Base-by-base conservation (phyloP, 345 rosid genomes). In the Eucalyptus shirleyi region DNA sequence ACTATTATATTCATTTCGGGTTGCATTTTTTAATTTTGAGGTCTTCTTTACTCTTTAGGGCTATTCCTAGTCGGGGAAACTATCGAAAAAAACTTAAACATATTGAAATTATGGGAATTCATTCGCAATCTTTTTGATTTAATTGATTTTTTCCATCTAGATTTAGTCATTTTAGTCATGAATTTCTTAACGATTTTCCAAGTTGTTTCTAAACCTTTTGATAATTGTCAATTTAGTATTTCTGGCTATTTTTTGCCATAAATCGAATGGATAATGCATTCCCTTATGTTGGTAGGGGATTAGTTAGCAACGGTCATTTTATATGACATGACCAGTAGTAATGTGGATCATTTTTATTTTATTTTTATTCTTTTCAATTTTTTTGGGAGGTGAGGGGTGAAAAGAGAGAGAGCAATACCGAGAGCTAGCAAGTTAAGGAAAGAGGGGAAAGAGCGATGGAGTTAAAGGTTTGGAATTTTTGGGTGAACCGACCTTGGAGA, bases 301-400 rank as follows among this genome's bases (percentile, higher is more conserved):
- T 56, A 32, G 24, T 69, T 32, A 34, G 44, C 13, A 18, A 3
- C 2, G 0, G 2, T 18, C 13, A 23, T 34, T 11, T 9, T 9
- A 72, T 16, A 10, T 69, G 1, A 13, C 23, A 69, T 1, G 2
- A 9, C 0, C 8, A 34, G 0, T 0, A 5, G 7, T 34, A 2
- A 72, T 1, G 7, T 69, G 4, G 13, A 18, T 17, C 1, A 34
- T 34, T 69, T 17, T 34, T 4, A 4, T 65, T n/a, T 28, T 50
- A 49, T 65, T 23, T 56, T 21, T 56, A 9, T 21, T 56, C 13
- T 56, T 56, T 56, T 56, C 0, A 24, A 56, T 56, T 56, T 24
- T 56, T 24, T 1, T 56, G 14, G 62, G 60, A n/a, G 62, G 62
- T 9, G 62, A 56, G 62, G 62, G 62, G 30, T 56, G 62, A 56